phyloP scores from a whole-genome alignment of 1,284 basidiomycete species.

The Binderoboletus segoi region DNA sequence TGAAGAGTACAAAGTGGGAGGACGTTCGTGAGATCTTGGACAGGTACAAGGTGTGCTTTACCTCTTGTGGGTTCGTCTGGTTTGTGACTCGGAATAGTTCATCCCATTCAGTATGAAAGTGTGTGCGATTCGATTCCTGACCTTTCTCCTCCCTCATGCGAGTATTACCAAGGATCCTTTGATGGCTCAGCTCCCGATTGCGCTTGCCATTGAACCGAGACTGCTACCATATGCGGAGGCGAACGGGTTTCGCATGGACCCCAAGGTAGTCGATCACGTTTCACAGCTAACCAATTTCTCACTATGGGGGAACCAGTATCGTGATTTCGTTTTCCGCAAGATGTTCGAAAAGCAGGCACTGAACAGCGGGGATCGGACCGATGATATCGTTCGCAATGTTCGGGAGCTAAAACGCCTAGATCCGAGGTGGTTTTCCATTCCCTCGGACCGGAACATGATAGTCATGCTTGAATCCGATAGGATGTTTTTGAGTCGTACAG shows the following conservation, averaged over 20 bases:
- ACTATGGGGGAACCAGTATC: slow-evolving; percentile 52
- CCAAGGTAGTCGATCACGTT: slow-evolving; percentile 51
- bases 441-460: background rate
- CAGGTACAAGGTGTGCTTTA: slow-evolving; percentile 60
- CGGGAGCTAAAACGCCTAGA: slow-evolving; percentile 68
- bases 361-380: slow-evolving; percentile 51
- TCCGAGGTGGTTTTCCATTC: slow-evolving; percentile 45
- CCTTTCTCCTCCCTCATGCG: slow-evolving; percentile 14
- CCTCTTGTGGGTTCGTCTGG: slow-evolving; percentile 8
- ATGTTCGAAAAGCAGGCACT: slow-evolving; percentile 69
- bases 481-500: slow-evolving; percentile 78
- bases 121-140: slow-evolving; percentile 10
- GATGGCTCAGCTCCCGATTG: slow-evolving; percentile 73
- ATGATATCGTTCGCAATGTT: slow-evolving; percentile 68
- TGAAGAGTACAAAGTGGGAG: slow-evolving; percentile 62
- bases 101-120: slow-evolving; percentile 75
- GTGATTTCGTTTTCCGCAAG: slow-evolving; percentile 78
- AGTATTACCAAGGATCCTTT: slow-evolving; percentile 59
- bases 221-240: slow-evolving; percentile 68
- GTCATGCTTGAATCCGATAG: slow-evolving; percentile 38
- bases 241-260: slow-evolving; percentile 76
- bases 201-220: slow-evolving; percentile 71
- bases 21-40: slow-evolving; percentile 64
- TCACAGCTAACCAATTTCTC: slow-evolving; percentile 15
- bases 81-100: slow-evolving; percentile 49